Base-by-base conservation (phyloP, 495 filamentous ascomycete species). In the Daldinia decipiens region DNA sequence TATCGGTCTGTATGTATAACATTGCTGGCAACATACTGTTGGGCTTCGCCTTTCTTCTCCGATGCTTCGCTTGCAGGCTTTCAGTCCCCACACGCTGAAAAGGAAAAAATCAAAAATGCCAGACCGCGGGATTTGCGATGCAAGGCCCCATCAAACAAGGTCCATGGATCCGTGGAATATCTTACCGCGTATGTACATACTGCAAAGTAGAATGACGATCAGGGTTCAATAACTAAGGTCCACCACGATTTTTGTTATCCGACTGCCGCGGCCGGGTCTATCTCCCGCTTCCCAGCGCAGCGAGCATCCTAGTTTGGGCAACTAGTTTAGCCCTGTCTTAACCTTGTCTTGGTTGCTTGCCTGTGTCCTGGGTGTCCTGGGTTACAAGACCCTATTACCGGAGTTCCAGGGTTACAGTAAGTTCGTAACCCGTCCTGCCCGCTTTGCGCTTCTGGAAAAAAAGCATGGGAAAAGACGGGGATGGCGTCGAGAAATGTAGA, bases 231-330 rank as follows among this genome's bases (percentile, higher is more conserved):
- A n/a, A n/a, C n/a, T n/a, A 65, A 32, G 61, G 50, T 60, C 65
- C 64, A 66, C 27, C 56, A 56, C 59, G 64, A 55, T 36, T 55
- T 21, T 65, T 29, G 21, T 56, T 73, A 68, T 62, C 70, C 70
- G 70, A 68, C 60, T 73, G 65, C 70, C 70, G 70, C 70, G 70
- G 70, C 61, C 70, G 70, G 70, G 70, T 68, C 65, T 34, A 65
- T 73, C 70, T 73, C 70, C 70, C 70, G 70, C 53, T 62, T 68
- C 47, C 64, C 38, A 63, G 27, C 19, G 13, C 45, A 52, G 36
- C 67, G 53, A 58, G 55, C 34, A 56, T 36, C 53, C 53, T 38
- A 56, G 6, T 21, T 13, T 24, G 9, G 12, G 13, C 2, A 31
- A 52, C 43, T 62, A 59, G 39, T 24, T 24, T 47, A 45, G 40